These are phyloP conservation scores for Globisporangium yorkense DNA, from an alignment of 352 stramenopile species.

Conservation along the genomic window DNA sequence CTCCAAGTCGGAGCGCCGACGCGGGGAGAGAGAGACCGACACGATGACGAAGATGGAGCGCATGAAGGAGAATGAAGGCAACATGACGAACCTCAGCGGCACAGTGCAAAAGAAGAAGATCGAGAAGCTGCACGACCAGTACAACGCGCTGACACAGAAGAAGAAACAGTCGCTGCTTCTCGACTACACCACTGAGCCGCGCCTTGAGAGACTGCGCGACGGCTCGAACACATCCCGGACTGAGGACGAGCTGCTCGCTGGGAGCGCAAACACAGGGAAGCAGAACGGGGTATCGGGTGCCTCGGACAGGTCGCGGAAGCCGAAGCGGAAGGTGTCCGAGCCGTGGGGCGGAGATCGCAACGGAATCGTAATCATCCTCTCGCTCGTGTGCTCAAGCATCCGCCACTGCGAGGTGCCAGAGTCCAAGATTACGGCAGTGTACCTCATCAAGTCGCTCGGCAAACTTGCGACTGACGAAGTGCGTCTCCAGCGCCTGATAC, in stretches of 20 bases:
- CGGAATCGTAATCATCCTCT: conserved; percentile 83
- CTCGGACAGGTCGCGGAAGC: conserved; percentile 13
- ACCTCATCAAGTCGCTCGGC: conserved; percentile 88
- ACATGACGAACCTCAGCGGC: conserved; percentile 62
- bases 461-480: conserved; percentile 91
- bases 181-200: conserved; percentile 36
- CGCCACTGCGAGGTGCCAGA: conserved; percentile 81
- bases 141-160: conserved; percentile 69
- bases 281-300: conserved; percentile 1
- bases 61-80: conserved; percentile 61
- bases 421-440: conserved; percentile 87
- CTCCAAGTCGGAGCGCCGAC: conserved; percentile 36
- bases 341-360: conserved; percentile 59
- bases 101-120: conserved; percentile 83
- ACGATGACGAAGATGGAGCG: conserved; percentile 43
- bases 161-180: conserved; percentile 68
- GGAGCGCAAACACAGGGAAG: neutral
- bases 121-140: conserved; percentile 76
- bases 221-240: conserved; percentile 1
- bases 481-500: conserved; percentile 92
- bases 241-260: neutral
- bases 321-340: conserved; percentile 5
- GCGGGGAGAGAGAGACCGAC: conserved; percentile 23
- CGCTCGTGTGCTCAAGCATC: conserved; percentile 77
- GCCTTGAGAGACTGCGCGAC: conserved; percentile 12